Percentiles rank a stretch among this genome's conserved stretches.
These are phyloP conservation scores for Scheffersomyces titani DNA, from an alignment of 1,139 yeast genomes.

Conservation along the genomic window DNA sequence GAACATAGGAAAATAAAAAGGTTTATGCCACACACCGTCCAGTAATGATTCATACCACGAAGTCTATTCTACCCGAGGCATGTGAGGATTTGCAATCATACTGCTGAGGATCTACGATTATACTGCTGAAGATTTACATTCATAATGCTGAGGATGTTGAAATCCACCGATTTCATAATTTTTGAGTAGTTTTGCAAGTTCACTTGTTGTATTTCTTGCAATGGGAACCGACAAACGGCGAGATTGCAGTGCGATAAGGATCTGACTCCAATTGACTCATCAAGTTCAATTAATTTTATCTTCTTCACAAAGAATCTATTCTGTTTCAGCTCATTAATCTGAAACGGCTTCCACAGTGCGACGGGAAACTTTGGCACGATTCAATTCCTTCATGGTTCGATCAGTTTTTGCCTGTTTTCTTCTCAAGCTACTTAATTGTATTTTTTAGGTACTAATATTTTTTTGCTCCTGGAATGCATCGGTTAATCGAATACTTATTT, in stretches of 20 bases:
- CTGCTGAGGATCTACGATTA: too few species aligned
- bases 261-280: too few species aligned
- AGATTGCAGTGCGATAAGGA: too few species aligned
- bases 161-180: neutral
- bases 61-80: neutral
- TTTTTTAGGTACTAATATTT: neutral
- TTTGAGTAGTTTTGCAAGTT: neutral
- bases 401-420: neutral
- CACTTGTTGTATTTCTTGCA: neutral
- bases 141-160: neutral
- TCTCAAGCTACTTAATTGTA: neutral
- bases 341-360: neutral
- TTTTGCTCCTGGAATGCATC: neutral
- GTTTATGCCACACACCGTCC: neutral
- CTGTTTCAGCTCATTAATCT: neutral
- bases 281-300: neutral
- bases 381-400: neutral
- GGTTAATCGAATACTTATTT: neutral
- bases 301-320: neutral
- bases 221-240: neutral
- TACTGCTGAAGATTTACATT: too few species aligned
- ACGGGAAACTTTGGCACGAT: neutral
- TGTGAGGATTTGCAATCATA: too few species aligned
- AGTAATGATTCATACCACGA: neutral
- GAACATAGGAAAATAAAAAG: neutral